Evolutionary conservation across 306 rosid genomes (phyloP).

Genomic region (Luffa acutangula): DNA sequence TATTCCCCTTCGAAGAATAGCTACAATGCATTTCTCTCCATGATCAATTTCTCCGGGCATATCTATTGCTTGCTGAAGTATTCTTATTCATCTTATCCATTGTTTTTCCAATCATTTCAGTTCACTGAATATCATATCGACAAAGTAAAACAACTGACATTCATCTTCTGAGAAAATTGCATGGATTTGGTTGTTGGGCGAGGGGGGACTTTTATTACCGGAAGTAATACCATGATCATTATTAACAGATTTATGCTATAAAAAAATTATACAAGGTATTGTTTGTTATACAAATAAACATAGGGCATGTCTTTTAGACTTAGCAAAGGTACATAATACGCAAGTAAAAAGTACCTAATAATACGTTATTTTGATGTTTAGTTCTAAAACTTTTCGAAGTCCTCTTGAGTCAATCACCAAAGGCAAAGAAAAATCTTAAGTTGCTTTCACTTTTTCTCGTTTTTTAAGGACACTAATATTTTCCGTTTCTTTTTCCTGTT

Average conservation of each 20-base stretch:
- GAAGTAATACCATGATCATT: not conserved
- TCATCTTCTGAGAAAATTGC: not conserved
- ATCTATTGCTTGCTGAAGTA: not conserved
- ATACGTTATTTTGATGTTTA: not conserved
- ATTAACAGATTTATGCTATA: too few relatives aligned
- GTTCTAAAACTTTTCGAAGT: not conserved
- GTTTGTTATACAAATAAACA: not conserved
- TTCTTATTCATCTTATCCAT: not conserved
- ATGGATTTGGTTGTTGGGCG: not conserved
- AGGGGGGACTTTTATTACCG: not conserved
- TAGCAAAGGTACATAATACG: not conserved
- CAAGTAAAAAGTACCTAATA: not conserved
- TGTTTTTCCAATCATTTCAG: not conserved
- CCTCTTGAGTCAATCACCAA: not conserved
- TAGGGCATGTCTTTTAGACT: not conserved
- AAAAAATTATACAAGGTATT: not conserved
- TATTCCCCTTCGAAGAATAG: not conserved
- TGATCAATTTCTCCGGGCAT: not conserved
- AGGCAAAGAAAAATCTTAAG: too few relatives aligned
- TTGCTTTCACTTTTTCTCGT: not conserved
- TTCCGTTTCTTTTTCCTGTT: conserved; percentile 7
- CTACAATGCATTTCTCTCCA: not conserved
- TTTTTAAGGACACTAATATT: not conserved
- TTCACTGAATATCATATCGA: not conserved
- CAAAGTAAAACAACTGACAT: not conserved